Base-by-base conservation (phyloP, 139 green algal genomes). In the Picochlorum sp. region DNA sequence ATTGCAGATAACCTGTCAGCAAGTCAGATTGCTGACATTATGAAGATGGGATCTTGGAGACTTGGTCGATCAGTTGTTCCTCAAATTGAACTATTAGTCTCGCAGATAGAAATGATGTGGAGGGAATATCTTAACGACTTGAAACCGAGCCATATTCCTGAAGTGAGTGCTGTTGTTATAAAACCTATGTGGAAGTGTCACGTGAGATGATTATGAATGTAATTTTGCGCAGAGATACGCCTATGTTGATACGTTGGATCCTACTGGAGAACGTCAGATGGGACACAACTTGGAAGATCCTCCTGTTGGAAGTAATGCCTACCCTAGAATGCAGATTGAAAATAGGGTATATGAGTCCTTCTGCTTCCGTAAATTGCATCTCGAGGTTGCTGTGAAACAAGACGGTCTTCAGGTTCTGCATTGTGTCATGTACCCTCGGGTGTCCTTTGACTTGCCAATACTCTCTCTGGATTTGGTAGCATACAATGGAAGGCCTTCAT, bases 291-390 rank as follows among this genome's bases (percentile, higher is more conserved):
- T 61, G 26, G 57, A 61, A 36, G 67, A 81, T 31, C 84, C 84
- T 1, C 20, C 65, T 9, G 70, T 75, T 61, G 78, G 68, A 1
- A 32, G 65, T 26, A 13, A 33, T 40, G 81, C 70, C 14, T 92
- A 78, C 56, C 85, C 85, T 1, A 76, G 85, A 3, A 61, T 93
- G 56, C 50, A 70, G 54, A 45, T 91, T 13, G 84, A 91, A 66
- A 91, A 91, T 68, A 69, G 84, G 25, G 61, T 74, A 33, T 91
- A 91, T 65, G 67, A 66, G 57, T 76, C 50, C 57, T 50, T 55
- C 2, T 78, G 71, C n/a, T 91, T 91, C 69, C 65, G 85, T 33
- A 91, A 91, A 73, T 63, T 91, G 55, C 85, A 93, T 63, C 40
- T 91, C n/a, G 85, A 93, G 74, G 53, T 88, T 24, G 79, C 69